A percentile compares a stretch with the other conserved stretches of the same genome.
Conservation (phyloP, 108 stramenopile genomes). For the Cyclostephanos invisitatus region DNA sequence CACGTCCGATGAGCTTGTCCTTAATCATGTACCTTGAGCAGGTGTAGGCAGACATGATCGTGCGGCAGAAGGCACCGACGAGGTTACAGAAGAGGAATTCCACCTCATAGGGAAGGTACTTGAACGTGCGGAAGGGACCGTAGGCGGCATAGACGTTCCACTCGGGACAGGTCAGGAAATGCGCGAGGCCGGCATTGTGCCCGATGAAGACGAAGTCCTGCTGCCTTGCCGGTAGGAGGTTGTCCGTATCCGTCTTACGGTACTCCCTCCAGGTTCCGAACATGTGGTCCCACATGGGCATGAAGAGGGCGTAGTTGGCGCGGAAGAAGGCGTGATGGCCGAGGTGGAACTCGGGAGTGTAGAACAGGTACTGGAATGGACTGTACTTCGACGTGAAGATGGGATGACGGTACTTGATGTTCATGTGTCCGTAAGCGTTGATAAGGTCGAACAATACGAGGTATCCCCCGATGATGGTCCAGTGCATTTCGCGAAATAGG, state of each 20-base stretch:
- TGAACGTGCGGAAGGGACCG: conserved; percentile 55
- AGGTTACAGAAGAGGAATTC: conserved; percentile 60
- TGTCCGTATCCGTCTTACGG: conserved; percentile 52
- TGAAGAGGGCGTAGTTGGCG: conserved; percentile 68
- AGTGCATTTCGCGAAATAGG: conserved; percentile 50
- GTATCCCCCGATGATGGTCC: conserved; percentile 63
- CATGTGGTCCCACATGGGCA: conserved; percentile 72
- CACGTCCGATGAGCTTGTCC: conserved; percentile 59
- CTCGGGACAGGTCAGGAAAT: conserved; percentile 68
- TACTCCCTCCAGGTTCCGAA: conserved; percentile 64
- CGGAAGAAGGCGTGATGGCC: conserved; percentile 74
- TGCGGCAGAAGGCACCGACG: conserved; percentile 40
- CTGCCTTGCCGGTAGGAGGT: conserved; percentile 53
- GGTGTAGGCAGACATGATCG: conserved; percentile 53
- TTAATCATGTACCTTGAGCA: conserved; percentile 65
- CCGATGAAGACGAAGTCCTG: conserved; percentile 77
- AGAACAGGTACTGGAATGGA: conserved; percentile 66
- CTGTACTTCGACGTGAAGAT: conserved; percentile 63
- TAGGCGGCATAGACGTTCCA: conserved; percentile 63
- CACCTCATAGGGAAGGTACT: conserved; percentile 53
- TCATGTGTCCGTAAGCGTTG: conserved; percentile 71
- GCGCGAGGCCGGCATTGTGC: conserved; percentile 70
- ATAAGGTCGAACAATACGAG: conserved; percentile 62
- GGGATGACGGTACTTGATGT: conserved; percentile 55
- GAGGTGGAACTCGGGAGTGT: conserved; percentile 76